Base-by-base conservation (phyloP, 345 rosid species). In the Populus euphratica region DNA sequence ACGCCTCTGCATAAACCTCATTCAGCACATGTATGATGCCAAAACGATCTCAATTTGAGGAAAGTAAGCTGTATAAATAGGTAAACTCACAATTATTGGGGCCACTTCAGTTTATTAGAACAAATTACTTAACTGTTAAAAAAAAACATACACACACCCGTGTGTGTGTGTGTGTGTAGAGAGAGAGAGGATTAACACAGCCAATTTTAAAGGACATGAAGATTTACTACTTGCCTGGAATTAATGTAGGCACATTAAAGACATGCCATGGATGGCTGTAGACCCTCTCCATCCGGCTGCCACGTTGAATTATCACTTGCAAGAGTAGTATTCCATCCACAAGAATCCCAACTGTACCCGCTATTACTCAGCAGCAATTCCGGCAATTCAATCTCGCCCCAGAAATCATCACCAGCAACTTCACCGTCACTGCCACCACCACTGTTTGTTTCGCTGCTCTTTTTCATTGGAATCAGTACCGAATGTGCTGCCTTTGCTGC, bases 341-440 rank as follows among this genome's bases (percentile, higher is more conserved):
- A 43, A 63, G 86, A 78, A 78, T 75, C 84, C 89, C 78, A 81
- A 76, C 44, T 75, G 73, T 80, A 77, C 9, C 85, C 84, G 4
- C 76, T 73, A 27, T 76, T 43, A 39, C 72, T 69, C 27, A 21
- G 81, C 75, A 85, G 77, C 65, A 92, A 77, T 68, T 92, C 97
- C 2, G 97, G 97, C 82, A 92, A 79, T 72, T 92, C 97, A 67
- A 92, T 92, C 39, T 91, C 90, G 1, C 82, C 88, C 98, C 98
- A 93, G 33, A 93, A 93, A 72, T 90, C 94, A 61, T 89, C 96
- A 18, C 6, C 77, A 18, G 56, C 81, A 6, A 68, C 80, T 14
- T 74, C 83, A 3, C 77, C 74, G 27, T 73, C 75, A 1, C 62
- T 39, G 11, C 13, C 65, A 4, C 69, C 72, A 5, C 41, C 61